Evolutionary conservation across 768 basidiomycete genomes (phyloP), one percentile per base, ranked within the genome.

Genomic region (Suillus paluster): DNA sequence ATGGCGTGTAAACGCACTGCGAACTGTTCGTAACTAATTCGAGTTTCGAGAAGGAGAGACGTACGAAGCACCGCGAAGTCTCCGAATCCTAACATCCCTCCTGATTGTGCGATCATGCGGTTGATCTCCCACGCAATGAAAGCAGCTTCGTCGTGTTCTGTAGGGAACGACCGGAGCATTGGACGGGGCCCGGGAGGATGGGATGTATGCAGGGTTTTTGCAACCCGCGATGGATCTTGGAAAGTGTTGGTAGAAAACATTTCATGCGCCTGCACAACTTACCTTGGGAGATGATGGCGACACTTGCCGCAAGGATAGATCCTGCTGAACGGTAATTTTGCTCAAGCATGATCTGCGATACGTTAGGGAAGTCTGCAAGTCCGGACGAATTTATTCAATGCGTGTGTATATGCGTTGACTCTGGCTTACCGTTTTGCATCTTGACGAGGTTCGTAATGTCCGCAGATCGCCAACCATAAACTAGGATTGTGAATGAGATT

Each of bases 391-490:
- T 7, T 8, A 11, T n/a, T 27, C 15, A 38, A 38, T 25, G 15
- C 9, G 14, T 36, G 8, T n/a, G 5, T 17, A 17, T 34, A 52
- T 15, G 4, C 27, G 38, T 60, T 36, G 59, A 8, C 44, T 38
- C 38, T 60, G 17, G 39, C 62, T 1, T 62, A 84, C 91, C 89
- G 73, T 79, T 75, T 38, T 80, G 75, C 94, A 95, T 95, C 63
- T 83, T 86, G 8, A 79, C 79, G 25, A 95, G 75, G 73, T 95
- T 95, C 61, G 81, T 84, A 4, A 91, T 80, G 67, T 94, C 90
- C 25, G 88, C 92, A 7, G 90, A 88, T 14, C 94, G 84, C 94
- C 94, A 96, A 10, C 92, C 92, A 66, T 94, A 94, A 45, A 94
- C 86, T 88, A 60, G 49, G 33, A 36, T 12, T 39, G n/a, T 27